Base-by-base conservation (phyloP, 2,329 filamentous ascomycete genomes). In the Xylaria multiplex region DNA sequence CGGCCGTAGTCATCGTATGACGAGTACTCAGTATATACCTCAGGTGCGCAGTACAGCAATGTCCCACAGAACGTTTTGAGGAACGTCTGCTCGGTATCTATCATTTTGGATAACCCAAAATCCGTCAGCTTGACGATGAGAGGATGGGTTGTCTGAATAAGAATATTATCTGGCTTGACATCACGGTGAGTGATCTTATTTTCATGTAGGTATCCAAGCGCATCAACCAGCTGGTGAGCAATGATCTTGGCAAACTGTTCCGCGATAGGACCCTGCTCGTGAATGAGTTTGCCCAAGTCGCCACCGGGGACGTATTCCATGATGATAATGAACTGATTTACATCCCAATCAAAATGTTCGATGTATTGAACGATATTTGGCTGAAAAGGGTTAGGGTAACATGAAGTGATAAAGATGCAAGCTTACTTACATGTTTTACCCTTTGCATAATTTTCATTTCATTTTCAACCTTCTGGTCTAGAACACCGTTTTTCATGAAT, bases 91-190 rank as follows among this genome's bases (percentile, higher is more conserved):
- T 93, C 90, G 70, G 93, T 93, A 68, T 93, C 91, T 52, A 97
- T 90, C 78, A 96, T 94, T 77, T 99, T 99, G 2, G 96, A 98
- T 4, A 99, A 81, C 2, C 96, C 96, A 81, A 99, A 99, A 77
- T 99, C 96, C 0, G 96, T 97, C 14, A 99, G 83, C 79, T 99
- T 98, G 72, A 98, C 91, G 14, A 87, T 84, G 55, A 97, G 87
- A 0, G 94, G 93, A 6, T 90, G 83, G 9, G 88, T 77, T 0
- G 88, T 90, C 11, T 89, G 84, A 71, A 98, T 92, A 46, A 99
- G 84, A 67, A 99, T 97, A 75, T 99, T 99, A 82, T 99, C 96
- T 0, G 96, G 96, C 77, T 99, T 99, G 75, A 99, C 93, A 78
- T 99, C 96, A n/a, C 96, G 91, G 79, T 99, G 96, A 0, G 95